phyloP scores from a whole-genome alignment of 148 eudicot genomes.

The Agrostemma githago region DNA sequence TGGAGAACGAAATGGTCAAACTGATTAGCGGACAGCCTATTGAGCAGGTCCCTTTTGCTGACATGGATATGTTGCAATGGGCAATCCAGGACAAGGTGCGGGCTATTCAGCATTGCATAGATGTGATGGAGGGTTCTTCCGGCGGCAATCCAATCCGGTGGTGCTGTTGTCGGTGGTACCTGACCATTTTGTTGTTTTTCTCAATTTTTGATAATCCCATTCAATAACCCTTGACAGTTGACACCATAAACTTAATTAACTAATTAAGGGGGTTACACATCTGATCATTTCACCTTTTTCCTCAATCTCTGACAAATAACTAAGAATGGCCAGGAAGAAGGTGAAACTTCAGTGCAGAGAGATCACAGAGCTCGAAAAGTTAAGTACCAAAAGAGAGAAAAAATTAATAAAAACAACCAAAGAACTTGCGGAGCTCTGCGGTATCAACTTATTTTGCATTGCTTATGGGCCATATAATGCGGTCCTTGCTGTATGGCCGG shows the following conservation, averaged over 20 bases:
- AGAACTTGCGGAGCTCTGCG: not conserved
- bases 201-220: too few relatives aligned
- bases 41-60: too few relatives aligned
- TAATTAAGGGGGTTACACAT: too few relatives aligned
- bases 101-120: too few relatives aligned
- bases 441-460: not conserved
- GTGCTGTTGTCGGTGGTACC: not conserved
- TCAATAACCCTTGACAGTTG: too few relatives aligned
- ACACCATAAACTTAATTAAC: too few relatives aligned
- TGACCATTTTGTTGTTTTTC: not conserved
- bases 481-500: not conserved
- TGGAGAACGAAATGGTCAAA: too few relatives aligned
- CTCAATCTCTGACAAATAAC: not conserved
- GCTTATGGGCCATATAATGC: not conserved
- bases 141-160: too few relatives aligned
- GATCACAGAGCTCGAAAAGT: conserved; percentile 7
- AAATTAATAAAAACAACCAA: conserved; percentile 15
- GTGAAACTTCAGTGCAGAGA: conserved; percentile 19
- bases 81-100: too few relatives aligned
- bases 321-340: conserved; percentile 19
- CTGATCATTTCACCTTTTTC: not conserved
- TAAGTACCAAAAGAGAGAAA: conserved; percentile 11
- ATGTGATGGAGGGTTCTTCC: too few relatives aligned
- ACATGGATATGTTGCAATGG: too few relatives aligned
- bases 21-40: too few relatives aligned